Conservation (phyloP, 306 rosid genomes). For the Sphenostylis stenocarpa region DNA sequence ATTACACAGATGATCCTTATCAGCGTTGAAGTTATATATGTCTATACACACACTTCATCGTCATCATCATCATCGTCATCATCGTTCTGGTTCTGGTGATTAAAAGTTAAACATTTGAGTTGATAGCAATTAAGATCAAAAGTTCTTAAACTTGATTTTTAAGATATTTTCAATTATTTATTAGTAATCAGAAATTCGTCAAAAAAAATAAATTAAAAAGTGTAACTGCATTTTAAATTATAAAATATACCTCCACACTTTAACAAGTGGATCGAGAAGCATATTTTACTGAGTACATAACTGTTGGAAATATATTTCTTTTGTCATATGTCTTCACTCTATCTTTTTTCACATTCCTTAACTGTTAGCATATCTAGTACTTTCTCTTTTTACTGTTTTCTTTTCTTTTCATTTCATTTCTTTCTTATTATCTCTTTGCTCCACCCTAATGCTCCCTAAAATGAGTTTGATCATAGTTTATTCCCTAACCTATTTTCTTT, state of each 20-base stretch:
- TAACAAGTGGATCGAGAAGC: neutral
- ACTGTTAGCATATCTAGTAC: neutral
- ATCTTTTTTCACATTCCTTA: neutral
- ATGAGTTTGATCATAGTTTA: neutral
- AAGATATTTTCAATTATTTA: neutral
- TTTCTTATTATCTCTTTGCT: neutral
- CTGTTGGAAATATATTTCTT: neutral
- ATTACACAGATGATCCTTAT: neutral
- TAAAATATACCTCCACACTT: neutral
- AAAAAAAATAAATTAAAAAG: neutral
- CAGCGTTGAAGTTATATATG: neutral
- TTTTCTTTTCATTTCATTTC: neutral
- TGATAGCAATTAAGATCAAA: neutral
- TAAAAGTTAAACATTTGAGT: neutral
- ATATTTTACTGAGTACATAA: neutral
- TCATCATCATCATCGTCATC: too few relatives aligned
- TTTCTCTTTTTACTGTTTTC: neutral
- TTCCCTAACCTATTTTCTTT: conserved; percentile 38
- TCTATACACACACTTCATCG: too few relatives aligned
- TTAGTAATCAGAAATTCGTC: neutral
- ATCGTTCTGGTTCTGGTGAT: too few relatives aligned
- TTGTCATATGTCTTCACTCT: neutral
- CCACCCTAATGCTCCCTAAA: neutral
- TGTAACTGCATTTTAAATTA: neutral
- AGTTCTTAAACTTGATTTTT: neutral